Evolutionary conservation across 495 filamentous ascomycete species (phyloP).

Genomic region (Xylaria castorea): DNA sequence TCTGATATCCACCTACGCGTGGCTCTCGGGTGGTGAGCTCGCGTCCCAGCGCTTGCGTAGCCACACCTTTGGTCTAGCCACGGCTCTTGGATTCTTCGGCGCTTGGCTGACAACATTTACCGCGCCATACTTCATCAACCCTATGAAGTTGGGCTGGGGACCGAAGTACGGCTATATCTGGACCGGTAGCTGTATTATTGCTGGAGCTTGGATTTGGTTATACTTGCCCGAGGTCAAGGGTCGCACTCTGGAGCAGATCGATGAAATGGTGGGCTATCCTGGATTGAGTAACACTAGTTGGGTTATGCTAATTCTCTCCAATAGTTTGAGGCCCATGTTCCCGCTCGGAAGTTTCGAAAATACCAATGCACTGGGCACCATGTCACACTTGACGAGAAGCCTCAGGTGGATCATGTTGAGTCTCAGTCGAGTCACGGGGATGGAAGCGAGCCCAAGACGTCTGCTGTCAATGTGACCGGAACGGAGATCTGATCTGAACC

Average conservation of each 20-base stretch:
- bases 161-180: conserved; percentile 65
- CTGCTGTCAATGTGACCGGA: background rate
- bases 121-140: conserved; percentile 68
- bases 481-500: background rate
- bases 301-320: conserved; percentile 7
- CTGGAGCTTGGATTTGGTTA: conserved; percentile 56
- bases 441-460: background rate
- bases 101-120: conserved; percentile 66
- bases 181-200: conserved; percentile 49
- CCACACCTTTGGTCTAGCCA: conserved; percentile 64
- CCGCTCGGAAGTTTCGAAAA: conserved; percentile 55
- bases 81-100: conserved; percentile 59
- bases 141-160: conserved; percentile 61
- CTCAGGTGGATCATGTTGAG: conserved; percentile 32
- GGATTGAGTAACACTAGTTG: background rate
- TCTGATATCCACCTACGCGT: conserved; percentile 63
- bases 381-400: conserved; percentile 32
- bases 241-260: conserved; percentile 59
- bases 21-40: conserved; percentile 67
- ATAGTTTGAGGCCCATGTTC: conserved; percentile 54
- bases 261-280: conserved; percentile 54
- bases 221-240: conserved; percentile 63
- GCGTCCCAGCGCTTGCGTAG: conserved; percentile 60
- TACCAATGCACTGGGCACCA: conserved; percentile 49
- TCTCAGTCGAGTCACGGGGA: conserved; percentile 17